Conservation (phyloP, 495 filamentous ascomycete genomes). For the Staphylotrichum longicolle region DNA sequence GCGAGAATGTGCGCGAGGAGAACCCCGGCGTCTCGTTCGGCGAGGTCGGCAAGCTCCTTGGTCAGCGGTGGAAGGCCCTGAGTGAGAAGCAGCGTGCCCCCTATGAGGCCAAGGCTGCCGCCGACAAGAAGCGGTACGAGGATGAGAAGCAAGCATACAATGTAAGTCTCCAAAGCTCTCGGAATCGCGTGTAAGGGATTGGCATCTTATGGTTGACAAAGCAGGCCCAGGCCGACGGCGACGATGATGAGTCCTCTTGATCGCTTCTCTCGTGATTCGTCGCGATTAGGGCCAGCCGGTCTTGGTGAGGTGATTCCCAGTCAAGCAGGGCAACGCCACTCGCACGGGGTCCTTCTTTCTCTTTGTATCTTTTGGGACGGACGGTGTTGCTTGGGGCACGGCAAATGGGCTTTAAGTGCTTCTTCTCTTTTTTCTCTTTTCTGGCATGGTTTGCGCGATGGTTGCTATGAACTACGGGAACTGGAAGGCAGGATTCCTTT, state of each 20-base stretch:
- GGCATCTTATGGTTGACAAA: slow-evolving; percentile 22
- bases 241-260: slow-evolving; percentile 45
- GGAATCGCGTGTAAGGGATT: neutral
- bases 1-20: slow-evolving; percentile 95
- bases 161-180: slow-evolving; percentile 50
- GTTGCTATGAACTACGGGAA: slow-evolving; percentile 34
- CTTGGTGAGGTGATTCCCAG: slow-evolving; percentile 32
- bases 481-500: slow-evolving; percentile 23
- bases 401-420: slow-evolving; percentile 37
- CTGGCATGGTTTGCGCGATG: slow-evolving; percentile 36
- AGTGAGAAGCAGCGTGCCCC: slow-evolving; percentile 83
- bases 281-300: slow-evolving; percentile 32
- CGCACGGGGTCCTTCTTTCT: slow-evolving; percentile 33
- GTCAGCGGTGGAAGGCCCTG: slow-evolving; percentile 96
- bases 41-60: slow-evolving; percentile 95
- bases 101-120: slow-evolving; percentile 91
- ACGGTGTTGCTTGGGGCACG: slow-evolving; percentile 44
- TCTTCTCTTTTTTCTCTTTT: slow-evolving; percentile 28
- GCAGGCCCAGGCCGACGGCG: slow-evolving; percentile 48
- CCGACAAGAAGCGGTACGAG: slow-evolving; percentile 98
- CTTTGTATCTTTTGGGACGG: slow-evolving; percentile 47
- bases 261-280: slow-evolving; percentile 31
- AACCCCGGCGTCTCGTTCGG: slow-evolving; percentile 98
- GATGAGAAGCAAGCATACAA: slow-evolving; percentile 93
- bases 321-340: slow-evolving; percentile 26